Conservation (phyloP, 148 eudicot species). For the Polygonum maritimum region DNA sequence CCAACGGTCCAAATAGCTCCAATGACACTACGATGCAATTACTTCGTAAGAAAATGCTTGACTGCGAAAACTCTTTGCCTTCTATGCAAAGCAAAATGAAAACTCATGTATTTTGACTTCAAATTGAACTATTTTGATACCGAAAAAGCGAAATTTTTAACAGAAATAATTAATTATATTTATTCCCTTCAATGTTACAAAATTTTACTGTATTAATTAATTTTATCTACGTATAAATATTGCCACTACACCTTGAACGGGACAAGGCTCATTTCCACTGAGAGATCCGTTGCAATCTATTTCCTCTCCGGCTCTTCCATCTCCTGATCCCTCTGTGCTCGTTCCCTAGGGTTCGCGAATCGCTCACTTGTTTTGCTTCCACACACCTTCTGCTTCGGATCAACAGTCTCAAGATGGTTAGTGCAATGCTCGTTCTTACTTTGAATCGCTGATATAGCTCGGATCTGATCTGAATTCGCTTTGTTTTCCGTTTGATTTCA, state of each 20-base stretch:
- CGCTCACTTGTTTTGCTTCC: slow-evolving; percentile 2
- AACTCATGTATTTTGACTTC: neutral
- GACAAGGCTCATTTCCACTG: neutral
- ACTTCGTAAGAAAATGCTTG: neutral
- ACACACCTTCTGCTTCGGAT: neutral
- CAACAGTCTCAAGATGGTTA: slow-evolving; percentile 8
- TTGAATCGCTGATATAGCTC: neutral
- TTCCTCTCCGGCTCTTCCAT: neutral
- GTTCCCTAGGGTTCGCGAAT: slow-evolving; percentile 3
- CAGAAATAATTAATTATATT: neutral
- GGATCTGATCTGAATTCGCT: slow-evolving; percentile 9
- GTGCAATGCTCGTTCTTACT: slow-evolving; percentile 7
- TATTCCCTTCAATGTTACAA: neutral
- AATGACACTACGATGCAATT: neutral
- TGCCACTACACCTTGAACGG: neutral
- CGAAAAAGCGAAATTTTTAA: no score
- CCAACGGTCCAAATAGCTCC: neutral
- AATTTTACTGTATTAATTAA: neutral
- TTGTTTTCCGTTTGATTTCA: neutral
- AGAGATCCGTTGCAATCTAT: slow-evolving; percentile 7
- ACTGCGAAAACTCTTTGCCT: neutral
- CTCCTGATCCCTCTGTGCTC: neutral
- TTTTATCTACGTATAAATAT: neutral
- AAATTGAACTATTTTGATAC: no score
- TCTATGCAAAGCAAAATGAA: neutral